Conservation (phyloP, 805 yeast genomes). For the Yarrowia alimentaria region DNA sequence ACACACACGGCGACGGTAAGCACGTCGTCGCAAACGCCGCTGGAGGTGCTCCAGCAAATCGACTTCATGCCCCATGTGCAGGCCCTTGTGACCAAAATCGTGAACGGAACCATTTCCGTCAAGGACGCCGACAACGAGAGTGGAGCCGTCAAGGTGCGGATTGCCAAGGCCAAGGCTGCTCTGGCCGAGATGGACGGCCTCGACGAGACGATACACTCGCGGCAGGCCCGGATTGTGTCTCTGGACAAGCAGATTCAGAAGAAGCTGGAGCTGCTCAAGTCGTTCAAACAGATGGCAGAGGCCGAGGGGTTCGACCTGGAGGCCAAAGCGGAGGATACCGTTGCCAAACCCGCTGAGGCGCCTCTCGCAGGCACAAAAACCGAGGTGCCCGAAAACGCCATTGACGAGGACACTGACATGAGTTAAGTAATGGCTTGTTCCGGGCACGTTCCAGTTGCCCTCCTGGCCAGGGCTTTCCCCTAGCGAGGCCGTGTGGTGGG, state of each 20-base stretch:
- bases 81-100: constrained; percentile 33
- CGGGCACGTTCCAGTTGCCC: no score
- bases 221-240: constrained; percentile 35
- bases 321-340: constrained; percentile 22
- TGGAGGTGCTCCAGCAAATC: constrained; percentile 32
- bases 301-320: constrained; percentile 8
- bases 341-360: constrained; percentile 8
- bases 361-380: constrained; percentile 17
- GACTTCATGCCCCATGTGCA: constrained; percentile 36
- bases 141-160: constrained; percentile 35
- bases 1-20: constrained; percentile 14
- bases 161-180: constrained; percentile 33
- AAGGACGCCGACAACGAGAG: constrained; percentile 37
- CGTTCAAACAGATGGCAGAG: constrained; percentile 23
- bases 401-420: constrained; percentile 27
- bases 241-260: constrained; percentile 38
- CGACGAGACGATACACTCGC: constrained; percentile 34
- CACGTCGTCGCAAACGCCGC: constrained; percentile 18
- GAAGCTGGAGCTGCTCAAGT: constrained; percentile 20
- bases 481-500: no score
- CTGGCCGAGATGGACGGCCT: constrained; percentile 33
- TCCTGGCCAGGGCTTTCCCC: no score
- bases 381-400: constrained; percentile 27
- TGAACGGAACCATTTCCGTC: constrained; percentile 33
- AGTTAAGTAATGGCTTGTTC: constrained; percentile 1